These are phyloP conservation scores for Pseudocercospora pini-densiflorae DNA, from an alignment of 2,329 filamentous ascomycete genomes.

Conservation along the genomic window DNA sequence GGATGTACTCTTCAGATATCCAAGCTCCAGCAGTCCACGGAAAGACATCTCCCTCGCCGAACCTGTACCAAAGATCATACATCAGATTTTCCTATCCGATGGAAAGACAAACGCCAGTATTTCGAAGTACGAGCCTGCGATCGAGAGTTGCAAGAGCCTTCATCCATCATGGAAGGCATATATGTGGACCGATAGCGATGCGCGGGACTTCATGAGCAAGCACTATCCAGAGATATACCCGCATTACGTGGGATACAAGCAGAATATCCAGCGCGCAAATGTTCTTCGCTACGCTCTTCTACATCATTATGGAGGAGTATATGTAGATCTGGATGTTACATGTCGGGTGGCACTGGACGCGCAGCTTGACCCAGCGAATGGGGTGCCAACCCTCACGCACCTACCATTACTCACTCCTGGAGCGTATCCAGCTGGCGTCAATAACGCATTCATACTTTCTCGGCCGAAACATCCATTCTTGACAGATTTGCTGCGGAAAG, in stretches of 20 bases:
- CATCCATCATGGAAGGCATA: conserved; percentile 33
- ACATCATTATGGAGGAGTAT: conserved; percentile 36
- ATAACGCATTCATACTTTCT: conserved; percentile 39
- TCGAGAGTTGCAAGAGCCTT: conserved; percentile 29
- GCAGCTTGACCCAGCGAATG: conserved; percentile 10
- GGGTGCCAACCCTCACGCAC: conserved; percentile 23
- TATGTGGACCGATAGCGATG: conserved; percentile 34
- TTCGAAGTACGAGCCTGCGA: conserved; percentile 27
- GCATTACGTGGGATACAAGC: conserved; percentile 31
- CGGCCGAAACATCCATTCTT: conserved; percentile 34
- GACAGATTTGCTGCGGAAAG: conserved; percentile 23
- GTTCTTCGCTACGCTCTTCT: conserved; percentile 37
- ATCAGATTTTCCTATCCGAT: conserved; percentile 34
- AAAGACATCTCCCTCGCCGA: conserved; percentile 12
- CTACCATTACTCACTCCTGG: conserved; percentile 34
- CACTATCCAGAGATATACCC: conserved; percentile 33
- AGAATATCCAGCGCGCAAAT: conserved; percentile 38
- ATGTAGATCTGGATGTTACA: conserved; percentile 37
- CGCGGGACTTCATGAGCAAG: conserved; percentile 29
- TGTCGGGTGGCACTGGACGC: conserved; percentile 31
- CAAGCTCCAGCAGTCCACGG: conserved; percentile 1
- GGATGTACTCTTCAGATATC: conserved; percentile 29
- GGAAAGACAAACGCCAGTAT: conserved; percentile 25
- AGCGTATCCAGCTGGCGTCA: conserved; percentile 37
- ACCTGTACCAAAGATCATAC: conserved; percentile 32